A percentile compares a stretch with the other conserved stretches of the same genome.
phyloP scores from a whole-genome alignment of 2,329 filamentous ascomycete species.

The Blastomyces parvus region DNA sequence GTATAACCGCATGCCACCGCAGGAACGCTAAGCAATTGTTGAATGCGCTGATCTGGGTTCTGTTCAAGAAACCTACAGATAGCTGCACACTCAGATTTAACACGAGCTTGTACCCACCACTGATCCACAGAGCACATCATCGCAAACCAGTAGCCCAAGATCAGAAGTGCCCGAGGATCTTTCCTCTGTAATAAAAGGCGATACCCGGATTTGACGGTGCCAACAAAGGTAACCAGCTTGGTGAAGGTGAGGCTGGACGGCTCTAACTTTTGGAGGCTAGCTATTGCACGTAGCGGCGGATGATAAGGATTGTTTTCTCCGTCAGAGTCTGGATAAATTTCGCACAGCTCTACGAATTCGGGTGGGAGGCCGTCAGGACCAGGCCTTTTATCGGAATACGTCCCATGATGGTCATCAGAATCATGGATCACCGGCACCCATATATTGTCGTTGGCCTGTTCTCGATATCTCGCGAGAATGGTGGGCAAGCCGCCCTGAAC shows the following conservation, averaged over 20 bases:
- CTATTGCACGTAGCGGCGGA: constrained; percentile 18
- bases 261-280: constrained; percentile 18
- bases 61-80: constrained; percentile 26
- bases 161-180: constrained; percentile 22
- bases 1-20: constrained; percentile 22
- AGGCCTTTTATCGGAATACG: constrained; percentile 15
- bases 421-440: constrained; percentile 20
- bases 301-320: constrained; percentile 21
- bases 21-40: constrained; percentile 20
- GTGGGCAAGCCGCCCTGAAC: constrained; percentile 23
- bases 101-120: constrained; percentile 25
- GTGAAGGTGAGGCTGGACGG: constrained; percentile 16
- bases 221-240: constrained; percentile 22
- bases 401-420: constrained; percentile 14
- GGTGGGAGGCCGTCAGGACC: constrained; percentile 22
- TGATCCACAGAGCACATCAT: constrained; percentile 24
- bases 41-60: constrained; percentile 18
- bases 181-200: constrained; percentile 19
- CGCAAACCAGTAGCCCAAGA: constrained; percentile 26
- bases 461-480: constrained; percentile 17
- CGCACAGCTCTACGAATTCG: constrained; percentile 24
- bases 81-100: constrained; percentile 23
- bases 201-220: constrained; percentile 21
- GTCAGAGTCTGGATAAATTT: constrained; percentile 20
- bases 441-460: constrained; percentile 19